A percentile compares a stretch with the other conserved stretches of the same genome.
Evolutionary conservation across 2,329 filamentous ascomycete genomes (phyloP).

Genomic region (Aspergillus carbonarius): DNA sequence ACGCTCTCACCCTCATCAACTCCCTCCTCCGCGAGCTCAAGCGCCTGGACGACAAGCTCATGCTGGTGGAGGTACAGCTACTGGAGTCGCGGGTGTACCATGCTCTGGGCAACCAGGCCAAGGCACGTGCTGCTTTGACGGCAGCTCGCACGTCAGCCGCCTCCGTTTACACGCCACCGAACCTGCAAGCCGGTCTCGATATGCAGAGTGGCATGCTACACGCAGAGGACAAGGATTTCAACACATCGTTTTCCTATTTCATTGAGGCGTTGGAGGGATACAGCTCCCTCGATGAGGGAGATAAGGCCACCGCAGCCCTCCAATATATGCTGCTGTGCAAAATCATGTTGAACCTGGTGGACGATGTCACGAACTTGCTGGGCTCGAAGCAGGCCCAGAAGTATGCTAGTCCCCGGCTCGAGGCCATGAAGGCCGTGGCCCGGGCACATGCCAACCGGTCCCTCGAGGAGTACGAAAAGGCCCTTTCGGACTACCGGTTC

Average conservation of each 20-base stretch:
- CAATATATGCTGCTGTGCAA: slow-evolving; percentile 99
- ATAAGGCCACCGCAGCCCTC: slow-evolving; percentile 90
- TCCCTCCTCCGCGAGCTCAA: slow-evolving; percentile 93
- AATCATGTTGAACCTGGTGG: slow-evolving; percentile 96
- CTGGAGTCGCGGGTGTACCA: slow-evolving; percentile 97
- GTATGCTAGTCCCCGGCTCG: slow-evolving; percentile 91
- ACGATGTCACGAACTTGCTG: slow-evolving; percentile 95
- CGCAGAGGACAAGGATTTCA: slow-evolving; percentile 98
- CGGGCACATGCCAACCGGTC: slow-evolving; percentile 93
- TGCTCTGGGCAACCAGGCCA: slow-evolving; percentile 92
- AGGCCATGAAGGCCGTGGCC: slow-evolving; percentile 98
- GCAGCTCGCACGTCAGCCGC: slow-evolving; percentile 92
- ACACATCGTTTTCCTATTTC: slow-evolving; percentile 97
- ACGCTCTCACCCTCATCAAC: slow-evolving; percentile 95
- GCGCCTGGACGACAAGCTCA: slow-evolving; percentile 96
- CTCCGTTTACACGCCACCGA: slow-evolving; percentile 92
- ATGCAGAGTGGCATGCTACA: slow-evolving; percentile 99
- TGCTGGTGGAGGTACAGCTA: slow-evolving; percentile 95
- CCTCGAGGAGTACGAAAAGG: slow-evolving; percentile 94
- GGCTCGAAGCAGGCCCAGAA: slow-evolving; percentile 94
- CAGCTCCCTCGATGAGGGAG: slow-evolving; percentile 82
- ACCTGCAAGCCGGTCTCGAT: slow-evolving; percentile 92
- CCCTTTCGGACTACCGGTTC: slow-evolving; percentile 84
- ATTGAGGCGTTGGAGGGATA: slow-evolving; percentile 98
- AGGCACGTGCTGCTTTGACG: slow-evolving; percentile 91